Evolutionary conservation across 371 early-diverging fungal species (phyloP).

Genomic region (Lichtheimia ramosa): DNA sequence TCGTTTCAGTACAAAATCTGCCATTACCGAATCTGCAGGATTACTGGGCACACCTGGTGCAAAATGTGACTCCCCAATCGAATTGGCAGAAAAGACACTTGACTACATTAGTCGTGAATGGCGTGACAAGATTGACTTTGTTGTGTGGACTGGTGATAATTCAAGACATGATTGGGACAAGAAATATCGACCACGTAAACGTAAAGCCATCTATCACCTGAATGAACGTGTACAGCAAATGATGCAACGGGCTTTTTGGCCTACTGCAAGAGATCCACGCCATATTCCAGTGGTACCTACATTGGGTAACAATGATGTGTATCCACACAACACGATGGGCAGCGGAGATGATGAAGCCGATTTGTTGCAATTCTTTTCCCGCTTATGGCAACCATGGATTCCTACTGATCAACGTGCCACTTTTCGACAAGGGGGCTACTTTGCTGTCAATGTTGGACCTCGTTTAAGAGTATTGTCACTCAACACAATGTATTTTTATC

Average conservation of each 20-base stretch:
- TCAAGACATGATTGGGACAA: conserved; percentile 71
- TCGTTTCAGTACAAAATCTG: neutral
- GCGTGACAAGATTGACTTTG: conserved; percentile 69
- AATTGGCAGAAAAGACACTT: conserved; percentile 69
- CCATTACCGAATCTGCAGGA: conserved; percentile 8
- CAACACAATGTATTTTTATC: conserved; percentile 19
- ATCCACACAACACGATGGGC: conserved; percentile 65
- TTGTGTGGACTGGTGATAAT: conserved; percentile 76
- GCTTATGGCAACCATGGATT: conserved; percentile 61
- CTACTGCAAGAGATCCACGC: conserved; percentile 14
- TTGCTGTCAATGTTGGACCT: conserved; percentile 11
- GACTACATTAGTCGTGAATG: conserved; percentile 62
- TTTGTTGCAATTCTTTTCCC: conserved; percentile 37
- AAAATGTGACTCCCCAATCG: conserved; percentile 21
- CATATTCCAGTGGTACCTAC: conserved; percentile 60
- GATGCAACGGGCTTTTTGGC: conserved; percentile 39
- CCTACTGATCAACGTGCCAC: conserved; percentile 57
- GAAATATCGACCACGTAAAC: conserved; percentile 44
- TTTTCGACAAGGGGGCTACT: conserved; percentile 57
- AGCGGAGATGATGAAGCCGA: conserved; percentile 14
- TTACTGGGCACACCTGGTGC: conserved; percentile 62
- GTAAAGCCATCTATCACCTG: conserved; percentile 56
- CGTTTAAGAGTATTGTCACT: conserved; percentile 14
- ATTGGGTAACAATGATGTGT: conserved; percentile 83
- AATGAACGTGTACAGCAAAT: conserved; percentile 40